Base-by-base conservation (phyloP, 1,284 basidiomycete species). In the Melampsora larici-populina region DNA sequence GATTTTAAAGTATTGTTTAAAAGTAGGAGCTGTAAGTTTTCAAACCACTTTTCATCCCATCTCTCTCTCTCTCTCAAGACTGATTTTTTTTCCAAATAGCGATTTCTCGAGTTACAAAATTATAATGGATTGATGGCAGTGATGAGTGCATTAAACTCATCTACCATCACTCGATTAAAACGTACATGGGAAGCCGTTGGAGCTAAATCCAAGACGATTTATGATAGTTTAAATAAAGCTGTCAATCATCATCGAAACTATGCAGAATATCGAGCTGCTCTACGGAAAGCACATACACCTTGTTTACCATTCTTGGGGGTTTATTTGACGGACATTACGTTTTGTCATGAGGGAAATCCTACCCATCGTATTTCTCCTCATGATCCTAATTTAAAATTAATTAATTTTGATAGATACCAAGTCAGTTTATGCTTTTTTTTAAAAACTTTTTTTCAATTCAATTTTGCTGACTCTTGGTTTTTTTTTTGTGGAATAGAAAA, bases 281-380 rank as follows among this genome's bases (percentile, higher is more conserved):
- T 83, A 31, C 78, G 83, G 7, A 91, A 91, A 81, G 93, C 91
- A 17, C 88, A 89, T 2, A 91, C 92, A 11, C 93, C 94, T 24
- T 93, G 92, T 31, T 89, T 97, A 29, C 94, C 94, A 5, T 97
- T 97, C 87, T 87, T 79, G 96, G 64, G 94, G 92, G n/a, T 92
- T 29, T 93, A 93, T 84, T 86, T 94, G 79, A 94, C 93, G 4
- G 93, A 96, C 84, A 88, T 97, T 79, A 98, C 94, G 1, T 99
- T 98, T 85, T 95, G 93, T 81, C 89, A 92, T 71, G 96, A 97
- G 82, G 96, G 96, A 51, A 98, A 98, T 84, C 90, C 93, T 9
- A 90, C 91, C 9, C 88, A 90, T 81, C 88, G 96, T 79, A 87
- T 90, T n/a, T 92, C 93, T 15, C 92, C 83, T 8, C 46, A 79